These are phyloP conservation scores for Eimeria acervulina DNA, from an alignment of 169 alveolate genomes.

Conservation along the genomic window DNA sequence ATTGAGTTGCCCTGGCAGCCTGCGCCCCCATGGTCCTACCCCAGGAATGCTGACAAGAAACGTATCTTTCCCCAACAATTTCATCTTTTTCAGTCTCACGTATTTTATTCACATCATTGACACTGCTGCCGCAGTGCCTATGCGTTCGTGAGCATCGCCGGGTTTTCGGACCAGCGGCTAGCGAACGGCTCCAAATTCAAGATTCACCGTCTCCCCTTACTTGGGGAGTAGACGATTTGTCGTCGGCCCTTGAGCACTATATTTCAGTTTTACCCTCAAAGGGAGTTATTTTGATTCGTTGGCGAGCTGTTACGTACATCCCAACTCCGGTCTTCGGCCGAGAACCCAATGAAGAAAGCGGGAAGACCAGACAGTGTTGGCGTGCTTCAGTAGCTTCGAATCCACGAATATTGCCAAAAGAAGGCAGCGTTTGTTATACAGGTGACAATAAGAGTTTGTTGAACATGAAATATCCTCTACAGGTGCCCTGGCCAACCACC, in stretches of 20 bases:
- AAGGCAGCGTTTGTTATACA: background rate
- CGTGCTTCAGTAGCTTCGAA: background rate
- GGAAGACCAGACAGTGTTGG: background rate
- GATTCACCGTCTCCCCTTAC: slow-evolving; percentile 9
- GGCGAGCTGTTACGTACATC: background rate
- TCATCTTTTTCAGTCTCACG: background rate
- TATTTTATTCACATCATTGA: background rate
- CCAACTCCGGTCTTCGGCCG: background rate
- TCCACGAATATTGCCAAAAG: background rate
- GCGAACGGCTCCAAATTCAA: slow-evolving; percentile 69
- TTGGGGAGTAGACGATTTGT: background rate
- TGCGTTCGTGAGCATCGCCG: slow-evolving; percentile 5
- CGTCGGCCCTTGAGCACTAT: background rate
- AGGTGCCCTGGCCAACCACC: background rate
- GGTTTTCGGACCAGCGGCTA: slow-evolving; percentile 46
- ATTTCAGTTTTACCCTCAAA: background rate
- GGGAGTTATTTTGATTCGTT: background rate
- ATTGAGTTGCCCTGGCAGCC: slow-evolving; percentile 52
- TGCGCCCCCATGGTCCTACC: background rate
- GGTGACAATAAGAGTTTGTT: background rate
- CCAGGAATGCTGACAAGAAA: background rate
- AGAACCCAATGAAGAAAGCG: background rate
- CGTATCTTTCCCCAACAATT: background rate
- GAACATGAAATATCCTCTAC: slow-evolving; percentile 12
- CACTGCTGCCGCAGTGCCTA: slow-evolving; percentile 22